Evolutionary conservation across 2,329 filamentous ascomycete species (phyloP).

Genomic region (Calonectria leucothoes): DNA sequence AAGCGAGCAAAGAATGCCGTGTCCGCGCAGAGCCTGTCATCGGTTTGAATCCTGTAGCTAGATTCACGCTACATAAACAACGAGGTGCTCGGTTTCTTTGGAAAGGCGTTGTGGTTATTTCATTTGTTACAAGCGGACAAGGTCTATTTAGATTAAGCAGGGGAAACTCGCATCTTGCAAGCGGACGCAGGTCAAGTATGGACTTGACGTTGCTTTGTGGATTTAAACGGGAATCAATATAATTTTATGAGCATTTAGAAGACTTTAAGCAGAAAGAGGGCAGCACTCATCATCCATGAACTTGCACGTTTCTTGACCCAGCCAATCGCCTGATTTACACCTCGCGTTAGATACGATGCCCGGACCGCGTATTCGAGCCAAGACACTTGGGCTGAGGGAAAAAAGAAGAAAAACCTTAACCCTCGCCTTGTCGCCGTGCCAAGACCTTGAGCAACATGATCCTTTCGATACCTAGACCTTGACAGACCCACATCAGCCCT

Average conservation of each 20-base stretch:
- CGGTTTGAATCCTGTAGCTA: too few species aligned
- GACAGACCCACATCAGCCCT: background rate
- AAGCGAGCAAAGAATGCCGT: background rate
- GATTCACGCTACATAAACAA: background rate
- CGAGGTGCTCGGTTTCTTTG: background rate
- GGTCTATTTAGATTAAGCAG: background rate
- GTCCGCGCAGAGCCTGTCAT: constrained; percentile 27
- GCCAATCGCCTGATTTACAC: background rate
- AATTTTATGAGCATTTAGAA: background rate
- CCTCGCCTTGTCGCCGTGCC: background rate
- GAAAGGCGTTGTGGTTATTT: background rate
- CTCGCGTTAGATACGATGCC: background rate
- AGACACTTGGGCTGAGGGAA: background rate
- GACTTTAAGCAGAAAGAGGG: background rate
- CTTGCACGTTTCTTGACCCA: background rate
- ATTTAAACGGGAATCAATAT: background rate
- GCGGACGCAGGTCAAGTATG: background rate
- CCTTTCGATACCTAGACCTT: background rate
- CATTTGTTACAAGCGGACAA: background rate
- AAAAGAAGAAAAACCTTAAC: background rate
- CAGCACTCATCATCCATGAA: background rate
- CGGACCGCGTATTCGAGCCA: background rate
- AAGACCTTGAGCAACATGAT: background rate
- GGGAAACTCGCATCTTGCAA: background rate
- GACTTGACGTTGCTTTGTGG: too few species aligned